Evolutionary conservation across 2,329 filamentous ascomycete genomes (phyloP).

Genomic region (Mycosphaerella sp.): DNA sequence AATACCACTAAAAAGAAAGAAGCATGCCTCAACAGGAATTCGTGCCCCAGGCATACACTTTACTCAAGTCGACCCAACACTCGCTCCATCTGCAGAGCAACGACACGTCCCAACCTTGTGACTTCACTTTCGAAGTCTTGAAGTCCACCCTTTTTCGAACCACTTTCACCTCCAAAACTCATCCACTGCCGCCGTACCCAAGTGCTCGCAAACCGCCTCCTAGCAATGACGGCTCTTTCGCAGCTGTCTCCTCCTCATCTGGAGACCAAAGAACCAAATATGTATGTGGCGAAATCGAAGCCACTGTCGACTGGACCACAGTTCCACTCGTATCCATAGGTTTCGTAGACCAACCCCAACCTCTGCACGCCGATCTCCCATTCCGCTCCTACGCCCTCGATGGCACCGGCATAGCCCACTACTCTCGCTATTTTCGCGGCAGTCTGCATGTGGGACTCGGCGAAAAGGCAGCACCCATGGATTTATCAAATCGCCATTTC

Average conservation of each 20-base stretch:
- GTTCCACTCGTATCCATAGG: constrained; percentile 54
- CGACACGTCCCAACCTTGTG: constrained; percentile 38
- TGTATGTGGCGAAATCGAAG: constrained; percentile 45
- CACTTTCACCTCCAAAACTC: constrained; percentile 56
- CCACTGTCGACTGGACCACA: constrained; percentile 53
- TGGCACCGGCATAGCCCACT: constrained; percentile 56
- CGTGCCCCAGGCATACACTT: constrained; percentile 36
- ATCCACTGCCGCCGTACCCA: constrained; percentile 60
- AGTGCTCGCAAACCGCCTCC: constrained; percentile 46
- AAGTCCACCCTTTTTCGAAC: constrained; percentile 60
- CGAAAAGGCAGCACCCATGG: constrained; percentile 67
- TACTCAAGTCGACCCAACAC: constrained; percentile 26
- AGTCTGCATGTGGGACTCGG: constrained; percentile 64
- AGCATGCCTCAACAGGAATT: constrained; percentile 46
- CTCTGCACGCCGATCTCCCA: constrained; percentile 57
- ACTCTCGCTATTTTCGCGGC: constrained; percentile 55
- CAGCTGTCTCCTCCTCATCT: constrained; percentile 17
- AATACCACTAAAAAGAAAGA: background rate
- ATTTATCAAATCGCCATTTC: constrained; percentile 61
- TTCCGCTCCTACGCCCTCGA: constrained; percentile 61
- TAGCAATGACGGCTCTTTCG: constrained; percentile 1
- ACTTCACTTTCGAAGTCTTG: constrained; percentile 59
- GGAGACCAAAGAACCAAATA: constrained; percentile 32
- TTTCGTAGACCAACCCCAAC: constrained; percentile 42
- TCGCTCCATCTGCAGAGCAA: constrained; percentile 41